Evolutionary conservation across 768 basidiomycete species (phyloP), one percentile per base, ranked within the genome.

Genomic region (Rhodotorula paludigena): DNA sequence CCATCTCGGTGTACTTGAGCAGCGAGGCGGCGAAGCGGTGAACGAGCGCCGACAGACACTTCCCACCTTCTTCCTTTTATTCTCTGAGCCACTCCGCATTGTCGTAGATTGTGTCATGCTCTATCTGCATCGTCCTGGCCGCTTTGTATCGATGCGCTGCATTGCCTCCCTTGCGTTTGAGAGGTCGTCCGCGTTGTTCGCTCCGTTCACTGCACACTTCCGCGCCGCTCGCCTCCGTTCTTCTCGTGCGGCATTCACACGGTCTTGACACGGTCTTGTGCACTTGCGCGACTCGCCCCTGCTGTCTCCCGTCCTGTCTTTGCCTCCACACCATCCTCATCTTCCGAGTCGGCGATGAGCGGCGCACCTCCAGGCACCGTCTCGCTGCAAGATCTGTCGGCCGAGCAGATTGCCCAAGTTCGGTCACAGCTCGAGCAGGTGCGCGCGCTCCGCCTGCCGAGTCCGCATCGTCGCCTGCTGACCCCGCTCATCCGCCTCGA

Each of bases 401-500:
- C 93, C 38, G 80, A 86, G 3, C 94, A 98, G 78, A 84, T 98
- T 4, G 83, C 86, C 16, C 91, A 96, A 72, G 91, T 97, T 47
- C 85, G 88, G 73, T 85, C 87, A 69, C 94, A 97, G 77, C 82
- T 99, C 1, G 93, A 99, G 75, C 90, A 96, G 80, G 94, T 90
- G 61, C 69, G 80, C 49, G n/a, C 21, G 3, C 28, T 2, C n/a
- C n/a, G n/a, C n/a, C 30, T 12, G 5, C 32, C 21, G 25, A 7
- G 14, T 32, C n/a, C 8, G 28, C 32, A 54, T 5, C 44, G 33
- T 14, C 21, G 2, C 33, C 28, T 25, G 60, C 30, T 35, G 30
- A 5, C 23, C 10, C 23, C 21, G 11, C 47, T 21, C 14, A 21
- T 52, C 25, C 16, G 25, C 44, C 33, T 21, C 54, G 15, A 10